Base-by-base conservation (phyloP, 805 yeast species). In the Kodamaea jinghongensis region DNA sequence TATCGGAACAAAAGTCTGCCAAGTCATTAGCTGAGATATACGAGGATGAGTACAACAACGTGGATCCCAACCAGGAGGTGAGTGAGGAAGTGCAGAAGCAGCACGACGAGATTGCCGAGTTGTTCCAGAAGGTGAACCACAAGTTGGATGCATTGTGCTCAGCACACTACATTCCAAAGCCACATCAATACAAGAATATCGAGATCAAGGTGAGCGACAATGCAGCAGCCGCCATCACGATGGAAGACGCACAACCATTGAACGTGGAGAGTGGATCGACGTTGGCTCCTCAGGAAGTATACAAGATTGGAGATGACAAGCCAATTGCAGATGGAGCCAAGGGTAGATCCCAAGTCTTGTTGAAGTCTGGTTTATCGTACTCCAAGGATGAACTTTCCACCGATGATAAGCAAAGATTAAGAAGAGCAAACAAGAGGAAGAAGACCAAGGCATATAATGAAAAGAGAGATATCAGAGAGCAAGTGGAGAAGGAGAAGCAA, bases 241-340 rank as follows among this genome's bases (percentile, higher is more conserved):
- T 91, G 96, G 99, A 91, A 65, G 98, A 93, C 56, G 93, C 96
- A 1, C 97, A 89, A 65, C 99, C 99, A 36, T 71, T 87, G 42
- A 81, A 89, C 27, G 72, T 86, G 66, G 78, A 93, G 2, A 67
- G 76, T 25, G 86, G 82, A 15, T 69, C 82, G 10, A 77, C 85
- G 35, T 72, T 93, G 52, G 99, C 99, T 2, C 99, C 99, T 28
- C 99, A 91, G 67, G 99, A 91, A 64, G 73, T 93, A 6, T 93
- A 83, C 63, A 78, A 72, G 56, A 67, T 71, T 36, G 67, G 71
- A 10, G 74, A 77, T 52, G 65, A 63, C 42, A 56, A 51, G 38
- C 48, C 57, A 11, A 49, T 46, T 33, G 63, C 61, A 1, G 50
- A 55, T 16, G 67, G 66, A 1, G 56, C 47, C 5, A 47, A 53